phyloP scores from a whole-genome alignment of 2,329 filamentous ascomycete genomes.

The Cordyceps javanica region DNA sequence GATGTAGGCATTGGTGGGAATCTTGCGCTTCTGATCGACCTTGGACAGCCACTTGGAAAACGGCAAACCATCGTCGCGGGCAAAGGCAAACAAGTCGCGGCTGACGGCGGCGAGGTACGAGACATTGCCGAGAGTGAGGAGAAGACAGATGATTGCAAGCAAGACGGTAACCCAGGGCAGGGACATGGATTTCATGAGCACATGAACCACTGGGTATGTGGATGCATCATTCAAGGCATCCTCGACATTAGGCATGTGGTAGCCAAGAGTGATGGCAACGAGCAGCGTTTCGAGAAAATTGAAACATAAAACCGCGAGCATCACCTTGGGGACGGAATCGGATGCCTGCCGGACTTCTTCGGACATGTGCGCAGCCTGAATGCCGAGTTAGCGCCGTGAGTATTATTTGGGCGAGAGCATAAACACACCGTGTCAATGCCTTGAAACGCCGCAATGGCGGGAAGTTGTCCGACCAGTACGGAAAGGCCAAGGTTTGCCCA shows the following conservation, averaged over 20 bases:
- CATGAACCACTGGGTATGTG: slow-evolving; percentile 11
- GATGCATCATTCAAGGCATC: slow-evolving; percentile 1
- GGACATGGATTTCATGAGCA: slow-evolving; percentile 8
- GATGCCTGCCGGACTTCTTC: slow-evolving; percentile 16
- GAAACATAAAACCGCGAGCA: neutral
- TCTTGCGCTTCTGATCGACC: slow-evolving; percentile 10
- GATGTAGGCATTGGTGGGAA: slow-evolving; percentile 15
- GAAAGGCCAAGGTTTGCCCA: slow-evolving; percentile 13
- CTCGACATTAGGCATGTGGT: slow-evolving; percentile 11
- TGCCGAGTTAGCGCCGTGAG: neutral
- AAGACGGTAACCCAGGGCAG: slow-evolving; percentile 3
- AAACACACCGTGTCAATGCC: slow-evolving; percentile 14
- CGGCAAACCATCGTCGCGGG: slow-evolving; percentile 7
- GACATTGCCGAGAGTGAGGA: slow-evolving; percentile 8
- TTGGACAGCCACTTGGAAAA: slow-evolving; percentile 12
- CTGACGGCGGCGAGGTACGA: slow-evolving; percentile 10
- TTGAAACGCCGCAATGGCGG: slow-evolving; percentile 9
- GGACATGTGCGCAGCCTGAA: slow-evolving; percentile 15
- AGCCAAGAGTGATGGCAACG: slow-evolving; percentile 9
- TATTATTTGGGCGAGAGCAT: neutral
- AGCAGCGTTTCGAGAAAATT: slow-evolving; percentile 1
- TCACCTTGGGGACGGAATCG: slow-evolving; percentile 11
- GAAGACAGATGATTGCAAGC: slow-evolving; percentile 6
- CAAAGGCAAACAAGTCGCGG: slow-evolving; percentile 12
- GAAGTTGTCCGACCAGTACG: slow-evolving; percentile 15